These are phyloP conservation scores for Zygnema circumcarinatum DNA, from an alignment of 139 green algal species.

Conservation along the genomic window DNA sequence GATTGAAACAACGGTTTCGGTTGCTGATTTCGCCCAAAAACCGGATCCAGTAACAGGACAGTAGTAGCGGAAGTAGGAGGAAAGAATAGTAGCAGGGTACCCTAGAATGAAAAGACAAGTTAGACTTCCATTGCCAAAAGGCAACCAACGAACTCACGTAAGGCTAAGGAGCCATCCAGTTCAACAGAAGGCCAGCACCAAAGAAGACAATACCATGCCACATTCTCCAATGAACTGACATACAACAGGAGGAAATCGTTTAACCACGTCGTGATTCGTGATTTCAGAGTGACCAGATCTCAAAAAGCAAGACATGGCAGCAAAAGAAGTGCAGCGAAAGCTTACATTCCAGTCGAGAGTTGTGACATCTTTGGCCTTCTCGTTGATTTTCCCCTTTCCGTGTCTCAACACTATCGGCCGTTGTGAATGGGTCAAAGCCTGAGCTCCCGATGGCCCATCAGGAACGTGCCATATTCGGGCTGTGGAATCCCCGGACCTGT, in stretches of 20 bases:
- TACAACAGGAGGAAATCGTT: too few relatives aligned
- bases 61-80: neutral
- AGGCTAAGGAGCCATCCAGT: too few relatives aligned
- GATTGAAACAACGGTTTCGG: too few relatives aligned
- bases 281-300: too few relatives aligned
- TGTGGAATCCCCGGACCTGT: constrained; percentile 80
- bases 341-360: constrained; percentile 88
- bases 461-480: constrained; percentile 84
- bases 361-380: constrained; percentile 85
- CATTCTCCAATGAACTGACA: too few relatives aligned
- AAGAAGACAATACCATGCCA: too few relatives aligned
- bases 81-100: neutral
- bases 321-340: constrained; percentile 4
- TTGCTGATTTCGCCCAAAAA: neutral
- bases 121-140: too few relatives aligned
- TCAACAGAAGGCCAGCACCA: too few relatives aligned
- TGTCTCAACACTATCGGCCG: constrained; percentile 67
- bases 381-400: constrained; percentile 59
- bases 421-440: neutral
- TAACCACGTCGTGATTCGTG: too few relatives aligned
- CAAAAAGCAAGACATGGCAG: too few relatives aligned
- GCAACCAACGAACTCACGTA: too few relatives aligned
- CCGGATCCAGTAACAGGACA: neutral
- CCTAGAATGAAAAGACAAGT: neutral
- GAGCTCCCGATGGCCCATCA: constrained; percentile 31